phyloP scores from a whole-genome alignment of 768 basidiomycete species.

The Basidioascus undulatus region DNA sequence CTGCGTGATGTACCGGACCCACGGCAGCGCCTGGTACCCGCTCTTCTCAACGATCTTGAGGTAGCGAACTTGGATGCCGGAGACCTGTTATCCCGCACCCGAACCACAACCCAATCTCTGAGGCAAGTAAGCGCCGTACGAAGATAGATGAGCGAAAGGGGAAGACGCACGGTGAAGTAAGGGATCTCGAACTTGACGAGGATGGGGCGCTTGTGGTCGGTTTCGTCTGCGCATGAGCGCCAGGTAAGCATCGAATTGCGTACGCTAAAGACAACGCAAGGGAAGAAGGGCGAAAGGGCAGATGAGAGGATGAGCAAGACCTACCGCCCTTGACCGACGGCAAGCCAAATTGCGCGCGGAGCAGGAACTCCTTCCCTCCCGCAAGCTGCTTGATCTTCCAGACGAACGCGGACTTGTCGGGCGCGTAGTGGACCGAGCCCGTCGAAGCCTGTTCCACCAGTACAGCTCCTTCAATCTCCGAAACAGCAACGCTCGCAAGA shows the following conservation, averaged over 20 bases:
- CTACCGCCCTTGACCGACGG: conserved; percentile 75
- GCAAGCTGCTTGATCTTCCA: conserved; percentile 99
- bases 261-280: background rate
- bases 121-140: too few relatives aligned
- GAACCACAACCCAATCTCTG: too few relatives aligned
- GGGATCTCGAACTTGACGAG: conserved; percentile 97
- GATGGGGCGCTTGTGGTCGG: conserved; percentile 75
- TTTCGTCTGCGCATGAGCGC: conserved; percentile 32
- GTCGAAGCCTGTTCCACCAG: conserved; percentile 45
- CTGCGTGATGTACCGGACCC: conserved; percentile 86
- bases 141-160: too few relatives aligned
- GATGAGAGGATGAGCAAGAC: conserved; percentile 15
- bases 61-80: conserved; percentile 90
- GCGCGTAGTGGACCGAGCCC: conserved; percentile 86
- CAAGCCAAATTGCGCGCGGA: conserved; percentile 93
- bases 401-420: conserved; percentile 92
- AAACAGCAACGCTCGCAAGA: background rate
- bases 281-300: background rate
- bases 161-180: conserved; percentile 97
- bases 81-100: too few relatives aligned
- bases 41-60: conserved; percentile 97
- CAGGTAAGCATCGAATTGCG: too few relatives aligned
- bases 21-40: conserved; percentile 84
- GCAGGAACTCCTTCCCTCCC: conserved; percentile 84
- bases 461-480: background rate